These are phyloP conservation scores for Inga laurina DNA, from an alignment of 306 rosid genomes.

Conservation along the genomic window DNA sequence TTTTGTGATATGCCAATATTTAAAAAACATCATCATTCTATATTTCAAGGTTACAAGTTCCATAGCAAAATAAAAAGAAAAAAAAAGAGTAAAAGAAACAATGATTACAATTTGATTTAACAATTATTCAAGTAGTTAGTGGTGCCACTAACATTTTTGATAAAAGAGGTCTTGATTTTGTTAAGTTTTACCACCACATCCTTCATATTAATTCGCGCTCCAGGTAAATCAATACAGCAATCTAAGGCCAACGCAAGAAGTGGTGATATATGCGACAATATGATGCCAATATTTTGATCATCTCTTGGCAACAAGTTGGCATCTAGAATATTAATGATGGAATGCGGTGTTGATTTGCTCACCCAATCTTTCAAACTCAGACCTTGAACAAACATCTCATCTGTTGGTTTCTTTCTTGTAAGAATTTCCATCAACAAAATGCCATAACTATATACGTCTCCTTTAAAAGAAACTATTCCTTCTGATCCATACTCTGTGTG, in stretches of 20 bases:
- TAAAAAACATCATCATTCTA: neutral
- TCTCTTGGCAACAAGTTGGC: neutral
- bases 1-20: too few relatives aligned
- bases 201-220: neutral
- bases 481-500: slow-evolving; percentile 36
- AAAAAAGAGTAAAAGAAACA: too few relatives aligned
- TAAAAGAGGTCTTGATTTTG: neutral
- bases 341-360: neutral
- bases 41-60: too few relatives aligned
- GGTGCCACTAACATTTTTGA: neutral
- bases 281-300: neutral
- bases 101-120: too few relatives aligned
- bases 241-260: neutral
- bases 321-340: neutral
- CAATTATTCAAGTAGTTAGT: neutral
- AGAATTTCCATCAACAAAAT: slow-evolving; percentile 48
- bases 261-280: neutral
- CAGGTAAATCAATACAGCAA: neutral
- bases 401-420: slow-evolving; percentile 44
- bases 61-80: neutral
- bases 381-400: slow-evolving; percentile 33
- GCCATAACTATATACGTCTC: slow-evolving; percentile 51
- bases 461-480: slow-evolving; percentile 41
- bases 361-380: slow-evolving; percentile 4
- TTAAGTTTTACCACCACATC: neutral